phyloP scores from a whole-genome alignment of 1,284 basidiomycete species.

The Sutorius eximius region DNA sequence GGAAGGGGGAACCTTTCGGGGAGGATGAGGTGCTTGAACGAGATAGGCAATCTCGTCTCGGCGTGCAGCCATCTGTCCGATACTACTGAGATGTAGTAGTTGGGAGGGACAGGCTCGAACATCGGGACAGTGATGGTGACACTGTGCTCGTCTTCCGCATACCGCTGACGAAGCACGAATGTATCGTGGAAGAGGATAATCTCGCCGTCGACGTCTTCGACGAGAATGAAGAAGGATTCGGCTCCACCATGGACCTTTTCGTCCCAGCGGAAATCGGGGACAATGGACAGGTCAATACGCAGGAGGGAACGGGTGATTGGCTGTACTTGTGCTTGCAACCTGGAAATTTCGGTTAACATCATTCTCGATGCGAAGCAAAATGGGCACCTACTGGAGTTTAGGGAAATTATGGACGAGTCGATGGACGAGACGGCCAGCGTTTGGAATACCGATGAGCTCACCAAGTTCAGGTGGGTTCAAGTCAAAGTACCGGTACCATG shows the following conservation, averaged over 20 bases:
- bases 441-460: conserved; percentile 91
- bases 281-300: conserved; percentile 87
- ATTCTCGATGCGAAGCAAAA: not conserved
- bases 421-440: conserved; percentile 89
- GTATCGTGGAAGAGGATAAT: conserved; percentile 92
- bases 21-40: conserved; percentile 96
- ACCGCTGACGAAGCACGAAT: conserved; percentile 89
- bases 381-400: conserved; percentile 73
- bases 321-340: conserved; percentile 90
- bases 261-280: conserved; percentile 97
- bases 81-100: conserved; percentile 95
- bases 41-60: conserved; percentile 92
- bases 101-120: conserved; percentile 95
- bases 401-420: conserved; percentile 97
- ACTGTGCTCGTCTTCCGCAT: conserved; percentile 91
- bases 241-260: conserved; percentile 88
- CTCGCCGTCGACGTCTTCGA: conserved; percentile 98
- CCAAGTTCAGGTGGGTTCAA: conserved; percentile 84
- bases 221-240: conserved; percentile 90
- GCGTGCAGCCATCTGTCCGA: conserved; percentile 97
- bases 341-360: conserved; percentile 28
- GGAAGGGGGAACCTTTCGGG: conserved; percentile 96
- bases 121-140: conserved; percentile 94
- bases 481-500: conserved; percentile 96
- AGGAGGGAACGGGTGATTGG: conserved; percentile 90